These are phyloP conservation scores for Notholithocarpus densiflorus DNA, from an alignment of 306 rosid species.

Conservation along the genomic window DNA sequence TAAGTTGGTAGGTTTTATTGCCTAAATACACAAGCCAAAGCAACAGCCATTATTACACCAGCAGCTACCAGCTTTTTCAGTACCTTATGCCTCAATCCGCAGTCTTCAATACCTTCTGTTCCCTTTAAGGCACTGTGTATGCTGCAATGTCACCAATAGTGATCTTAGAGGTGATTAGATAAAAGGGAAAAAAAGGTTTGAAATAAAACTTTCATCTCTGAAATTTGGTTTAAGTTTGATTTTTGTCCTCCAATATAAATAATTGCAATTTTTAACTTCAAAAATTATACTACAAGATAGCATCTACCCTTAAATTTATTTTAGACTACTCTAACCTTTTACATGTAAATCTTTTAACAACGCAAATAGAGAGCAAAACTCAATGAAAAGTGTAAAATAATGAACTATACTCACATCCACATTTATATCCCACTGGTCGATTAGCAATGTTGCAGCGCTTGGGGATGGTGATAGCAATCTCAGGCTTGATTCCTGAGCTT, in stretches of 20 bases:
- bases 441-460: conserved; percentile 57
- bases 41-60: conserved; percentile 11
- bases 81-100: conserved; percentile 8
- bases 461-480: conserved; percentile 57
- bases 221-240: no score
- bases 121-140: conserved; percentile 49
- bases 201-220: no score
- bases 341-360: no score
- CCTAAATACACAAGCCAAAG: conserved; percentile 17
- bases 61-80: conserved; percentile 18
- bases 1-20: conserved; percentile 41
- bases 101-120: conserved; percentile 11
- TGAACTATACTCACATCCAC: conserved; percentile 46
- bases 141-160: conserved; percentile 38
- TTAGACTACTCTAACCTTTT: no score
- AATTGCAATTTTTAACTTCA: no score
- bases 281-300: no score
- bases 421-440: conserved; percentile 66
- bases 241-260: no score
- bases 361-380: no score
- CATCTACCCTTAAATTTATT: no score
- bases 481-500: conserved; percentile 37
- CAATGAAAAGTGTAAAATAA: neutral
- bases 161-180: neutral
- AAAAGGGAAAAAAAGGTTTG: neutral